Base-by-base conservation (phyloP, 345 rosid species). In the Clarkia xantiana region DNA sequence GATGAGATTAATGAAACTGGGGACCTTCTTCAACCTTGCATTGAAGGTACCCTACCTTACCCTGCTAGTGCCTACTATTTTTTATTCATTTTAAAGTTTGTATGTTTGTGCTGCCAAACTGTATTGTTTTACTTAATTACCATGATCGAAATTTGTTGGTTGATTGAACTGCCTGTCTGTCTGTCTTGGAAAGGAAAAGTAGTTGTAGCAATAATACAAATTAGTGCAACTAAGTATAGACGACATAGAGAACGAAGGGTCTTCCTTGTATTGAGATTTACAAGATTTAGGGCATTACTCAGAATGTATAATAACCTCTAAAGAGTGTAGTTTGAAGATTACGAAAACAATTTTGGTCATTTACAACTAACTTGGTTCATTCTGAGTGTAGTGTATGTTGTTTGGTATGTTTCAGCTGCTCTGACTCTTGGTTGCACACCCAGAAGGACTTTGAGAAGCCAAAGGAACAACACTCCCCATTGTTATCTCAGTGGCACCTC, bases 21-120 rank as follows among this genome's bases (percentile, higher is more conserved):
- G 54, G 63, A 72, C 23, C 66, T 78, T 55, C 80, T 82, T 56
- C 82, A 58, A 44, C 90, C 90, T 51, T 82, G 85, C 53, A 72
- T 78, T 63, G 90, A 82, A 82, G 90, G 90, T 82, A 76, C 59
- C 45, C 42, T 11, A n/a, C n/a, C n/a, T n/a, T n/a, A n/a, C n/a
- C n/a, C n/a, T n/a, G n/a, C n/a, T n/a, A n/a, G n/a, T n/a, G 11
- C 36, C 11, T n/a, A 18, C 14, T 4, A 17, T 2, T 41, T 44
- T 9, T 48, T 19, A 10, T 44, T 18, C 18, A 15, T 19, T 42
- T 49, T 60, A 25, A 23, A 55, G 20, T 29, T 46, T 46, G 64
- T 44, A 3, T 59, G 8, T 40, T 51, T 13, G 62, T 49, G n/a
- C n/a, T n/a, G n/a, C n/a, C n/a, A n/a, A n/a, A n/a, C n/a, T n/a